These are phyloP conservation scores for Phanerodontia chrysosporium DNA, from an alignment of 768 basidiomycete species.

Conservation along the genomic window DNA sequence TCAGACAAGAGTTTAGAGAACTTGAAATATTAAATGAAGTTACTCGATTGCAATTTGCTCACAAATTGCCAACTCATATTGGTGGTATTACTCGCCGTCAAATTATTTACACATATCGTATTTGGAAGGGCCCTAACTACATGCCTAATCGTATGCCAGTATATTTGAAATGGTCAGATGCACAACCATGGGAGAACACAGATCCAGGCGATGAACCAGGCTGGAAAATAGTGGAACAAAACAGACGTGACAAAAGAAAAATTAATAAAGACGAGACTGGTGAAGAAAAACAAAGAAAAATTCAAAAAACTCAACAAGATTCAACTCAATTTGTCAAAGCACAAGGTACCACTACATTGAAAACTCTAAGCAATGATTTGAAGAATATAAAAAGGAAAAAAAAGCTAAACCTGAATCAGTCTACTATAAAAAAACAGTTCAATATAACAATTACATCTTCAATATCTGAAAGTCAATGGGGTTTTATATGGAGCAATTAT, in stretches of 20 bases:
- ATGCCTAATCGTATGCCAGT: not conserved
- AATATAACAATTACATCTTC: not conserved
- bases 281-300: not conserved
- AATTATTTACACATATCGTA: constrained; percentile 14
- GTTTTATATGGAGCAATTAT: not conserved
- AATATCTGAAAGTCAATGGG: not conserved
- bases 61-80: constrained; percentile 14
- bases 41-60: constrained; percentile 21
- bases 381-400: not conserved
- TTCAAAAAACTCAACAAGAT: not conserved
- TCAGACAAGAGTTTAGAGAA: constrained; percentile 24
- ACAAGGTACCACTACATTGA: not conserved
- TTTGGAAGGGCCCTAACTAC: constrained; percentile 1
- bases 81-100: constrained; percentile 18
- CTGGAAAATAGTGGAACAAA: not conserved
- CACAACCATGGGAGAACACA: not conserved
- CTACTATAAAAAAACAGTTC: too few relatives aligned
- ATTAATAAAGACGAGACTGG: not conserved
- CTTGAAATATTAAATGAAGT: constrained; percentile 34
- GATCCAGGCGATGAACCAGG: not conserved
- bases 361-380: not conserved
- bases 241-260: not conserved
- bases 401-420: not conserved
- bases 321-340: not conserved
- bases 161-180: not conserved